These are phyloP conservation scores for Podospora pseudoanserina DNA, from an alignment of 495 filamentous ascomycete species.

Conservation along the genomic window DNA sequence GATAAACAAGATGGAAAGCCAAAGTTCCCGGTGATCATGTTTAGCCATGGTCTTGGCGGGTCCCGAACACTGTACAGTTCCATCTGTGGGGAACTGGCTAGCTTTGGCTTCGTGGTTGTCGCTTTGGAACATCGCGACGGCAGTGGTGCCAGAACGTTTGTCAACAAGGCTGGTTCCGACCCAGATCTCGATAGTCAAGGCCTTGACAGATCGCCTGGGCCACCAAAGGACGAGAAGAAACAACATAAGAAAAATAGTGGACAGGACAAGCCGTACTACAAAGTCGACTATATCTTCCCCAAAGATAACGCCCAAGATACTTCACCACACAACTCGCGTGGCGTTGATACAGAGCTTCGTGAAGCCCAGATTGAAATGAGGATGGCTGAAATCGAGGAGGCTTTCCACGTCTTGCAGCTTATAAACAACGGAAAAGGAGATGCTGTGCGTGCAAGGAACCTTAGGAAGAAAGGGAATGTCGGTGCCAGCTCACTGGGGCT, in stretches of 20 bases:
- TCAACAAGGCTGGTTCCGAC: slow-evolving; percentile 36
- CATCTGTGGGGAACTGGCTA: slow-evolving; percentile 59
- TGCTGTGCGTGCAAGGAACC: slow-evolving; percentile 42
- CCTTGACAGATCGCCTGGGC: slow-evolving; percentile 14
- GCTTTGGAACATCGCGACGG: slow-evolving; percentile 67
- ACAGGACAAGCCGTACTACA: slow-evolving; percentile 28
- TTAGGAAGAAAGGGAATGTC: slow-evolving; percentile 48
- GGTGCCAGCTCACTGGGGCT: slow-evolving; percentile 47
- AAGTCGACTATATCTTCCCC: slow-evolving; percentile 46
- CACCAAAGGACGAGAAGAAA: slow-evolving; percentile 9
- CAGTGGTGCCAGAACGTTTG: slow-evolving; percentile 57
- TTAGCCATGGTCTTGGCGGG: slow-evolving; percentile 67
- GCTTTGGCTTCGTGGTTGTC: slow-evolving; percentile 64
- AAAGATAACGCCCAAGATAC: slow-evolving; percentile 40
- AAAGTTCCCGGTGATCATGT: slow-evolving; percentile 62
- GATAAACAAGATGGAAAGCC: slow-evolving; percentile 17
- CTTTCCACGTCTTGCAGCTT: slow-evolving; percentile 51
- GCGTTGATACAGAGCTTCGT: slow-evolving; percentile 41
- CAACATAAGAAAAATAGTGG: slow-evolving; percentile 3
- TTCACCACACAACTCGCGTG: slow-evolving; percentile 33
- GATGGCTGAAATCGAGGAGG: slow-evolving; percentile 57
- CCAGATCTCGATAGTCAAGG: slow-evolving; percentile 24
- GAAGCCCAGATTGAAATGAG: slow-evolving; percentile 60
- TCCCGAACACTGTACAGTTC: slow-evolving; percentile 60
- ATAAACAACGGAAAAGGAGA: slow-evolving; percentile 48